phyloP scores from a whole-genome alignment of 768 basidiomycete species.

The Auricularia heimuer region DNA sequence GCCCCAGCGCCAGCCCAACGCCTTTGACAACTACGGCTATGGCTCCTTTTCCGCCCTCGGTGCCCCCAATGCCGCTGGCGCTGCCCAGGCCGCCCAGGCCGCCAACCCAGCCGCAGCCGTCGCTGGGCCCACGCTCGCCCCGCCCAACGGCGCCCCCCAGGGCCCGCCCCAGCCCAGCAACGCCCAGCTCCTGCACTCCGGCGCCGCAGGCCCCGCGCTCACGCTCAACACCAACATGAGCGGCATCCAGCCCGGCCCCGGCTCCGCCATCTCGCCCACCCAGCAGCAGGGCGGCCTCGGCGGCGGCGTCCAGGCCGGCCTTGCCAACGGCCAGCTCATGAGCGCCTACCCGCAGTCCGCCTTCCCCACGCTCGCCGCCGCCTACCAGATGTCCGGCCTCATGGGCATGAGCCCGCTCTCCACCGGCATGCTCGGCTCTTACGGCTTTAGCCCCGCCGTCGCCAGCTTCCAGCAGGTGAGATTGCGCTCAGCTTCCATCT shows the following conservation, averaged over 20 bases:
- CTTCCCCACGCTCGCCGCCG: neutral
- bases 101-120: slow-evolving; percentile 28
- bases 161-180: neutral
- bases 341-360: neutral
- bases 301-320: slow-evolving; percentile 43
- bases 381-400: neutral
- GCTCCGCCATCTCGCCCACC: slow-evolving; percentile 3
- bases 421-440: slow-evolving; percentile 31
- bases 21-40: slow-evolving; percentile 82
- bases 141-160: slow-evolving; percentile 33
- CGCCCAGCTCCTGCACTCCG: slow-evolving; percentile 6
- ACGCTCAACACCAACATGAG: slow-evolving; percentile 49
- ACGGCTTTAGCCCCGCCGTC: slow-evolving; percentile 59
- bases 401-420: slow-evolving; percentile 1
- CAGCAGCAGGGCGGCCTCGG: slow-evolving; percentile 30
- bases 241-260: slow-evolving; percentile 10
- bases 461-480: slow-evolving; percentile 56
- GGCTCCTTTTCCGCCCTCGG: slow-evolving; percentile 52
- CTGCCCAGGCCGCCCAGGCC: slow-evolving; percentile 32
- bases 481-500: slow-evolving; percentile 9
- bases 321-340: neutral
- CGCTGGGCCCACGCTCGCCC: slow-evolving; percentile 57
- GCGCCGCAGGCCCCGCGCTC: slow-evolving; percentile 25
- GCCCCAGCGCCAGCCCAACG: slow-evolving; percentile 38
- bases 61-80: slow-evolving; percentile 5